Percentiles rank a stretch among this genome's conserved stretches.
phyloP scores from a whole-genome alignment of 495 filamentous ascomycete species.

The Annulohypoxylon maeteangense region DNA sequence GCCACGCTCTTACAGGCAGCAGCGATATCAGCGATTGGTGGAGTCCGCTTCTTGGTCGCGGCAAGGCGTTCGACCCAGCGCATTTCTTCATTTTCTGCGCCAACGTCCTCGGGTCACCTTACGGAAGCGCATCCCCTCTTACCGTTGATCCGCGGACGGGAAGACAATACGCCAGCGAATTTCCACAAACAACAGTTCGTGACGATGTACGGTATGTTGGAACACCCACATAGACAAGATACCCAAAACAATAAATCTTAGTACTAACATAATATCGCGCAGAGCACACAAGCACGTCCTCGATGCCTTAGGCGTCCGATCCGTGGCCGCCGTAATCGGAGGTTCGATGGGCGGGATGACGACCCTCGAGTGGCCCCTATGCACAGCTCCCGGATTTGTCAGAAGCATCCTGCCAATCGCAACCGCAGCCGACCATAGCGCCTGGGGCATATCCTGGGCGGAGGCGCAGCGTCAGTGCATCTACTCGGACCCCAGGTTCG shows the following conservation, averaged over 20 bases:
- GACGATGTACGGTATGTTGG: conserved; percentile 52
- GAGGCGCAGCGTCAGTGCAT: conserved; percentile 53
- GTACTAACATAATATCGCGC: conserved; percentile 5
- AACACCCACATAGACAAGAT: not conserved
- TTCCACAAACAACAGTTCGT: conserved; percentile 52
- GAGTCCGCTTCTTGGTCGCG: conserved; percentile 47
- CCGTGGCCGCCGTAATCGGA: conserved; percentile 50
- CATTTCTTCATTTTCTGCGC: conserved; percentile 53
- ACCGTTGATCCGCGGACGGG: conserved; percentile 44
- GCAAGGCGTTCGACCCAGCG: conserved; percentile 50
- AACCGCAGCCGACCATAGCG: conserved; percentile 50
- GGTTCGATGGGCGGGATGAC: conserved; percentile 55
- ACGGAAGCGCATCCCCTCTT: conserved; percentile 51
- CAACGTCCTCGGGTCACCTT: conserved; percentile 52
- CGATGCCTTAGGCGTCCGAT: conserved; percentile 49
- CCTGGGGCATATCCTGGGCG: conserved; percentile 54
- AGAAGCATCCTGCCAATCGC: conserved; percentile 50
- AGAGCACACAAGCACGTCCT: conserved; percentile 52
- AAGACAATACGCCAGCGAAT: conserved; percentile 48
- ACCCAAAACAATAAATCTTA: not conserved
- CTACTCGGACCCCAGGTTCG: conserved; percentile 47
- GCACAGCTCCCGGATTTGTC: conserved; percentile 44
- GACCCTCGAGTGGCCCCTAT: conserved; percentile 53
- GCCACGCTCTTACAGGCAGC: conserved; percentile 54
- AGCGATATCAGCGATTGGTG: conserved; percentile 53